Percentiles rank a stretch among this genome's conserved stretches.
These are phyloP conservation scores for Paracoccidioides lutzii DNA, from an alignment of 2,329 filamentous ascomycete genomes.

Conservation along the genomic window DNA sequence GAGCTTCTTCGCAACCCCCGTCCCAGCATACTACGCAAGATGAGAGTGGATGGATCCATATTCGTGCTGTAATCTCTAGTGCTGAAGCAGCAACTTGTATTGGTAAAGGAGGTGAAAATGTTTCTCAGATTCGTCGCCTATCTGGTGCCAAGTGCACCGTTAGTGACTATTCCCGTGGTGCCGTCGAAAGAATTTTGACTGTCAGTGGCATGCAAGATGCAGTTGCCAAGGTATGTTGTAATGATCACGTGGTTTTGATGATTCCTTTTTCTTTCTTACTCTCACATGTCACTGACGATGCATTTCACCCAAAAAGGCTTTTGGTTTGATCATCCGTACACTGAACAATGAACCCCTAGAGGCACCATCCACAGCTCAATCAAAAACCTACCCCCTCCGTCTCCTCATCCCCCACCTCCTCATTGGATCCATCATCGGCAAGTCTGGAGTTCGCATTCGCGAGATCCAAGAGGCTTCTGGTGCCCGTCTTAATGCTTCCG, in stretches of 20 bases:
- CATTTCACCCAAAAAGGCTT: conserved; percentile 49
- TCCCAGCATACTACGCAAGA: conserved; percentile 51
- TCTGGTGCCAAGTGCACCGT: conserved; percentile 98
- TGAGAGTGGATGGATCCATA: conserved; percentile 92
- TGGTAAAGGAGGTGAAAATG: conserved; percentile 96
- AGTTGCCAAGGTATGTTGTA: conserved; percentile 67
- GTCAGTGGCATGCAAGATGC: conserved; percentile 95
- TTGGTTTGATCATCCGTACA: conserved; percentile 94
- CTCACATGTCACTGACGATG: conserved; percentile 13
- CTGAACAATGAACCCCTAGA: conserved; percentile 92
- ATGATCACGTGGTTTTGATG: neutral
- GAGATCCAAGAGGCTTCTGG: conserved; percentile 98
- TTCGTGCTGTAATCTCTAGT: conserved; percentile 92
- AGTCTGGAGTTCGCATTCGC: conserved; percentile 86
- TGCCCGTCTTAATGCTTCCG: conserved; percentile 89
- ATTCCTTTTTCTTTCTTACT: conserved; percentile 6
- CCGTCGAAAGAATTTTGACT: conserved; percentile 92
- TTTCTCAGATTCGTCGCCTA: conserved; percentile 87
- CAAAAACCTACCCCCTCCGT: conserved; percentile 93
- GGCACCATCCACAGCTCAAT: conserved; percentile 76
- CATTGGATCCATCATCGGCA: conserved; percentile 97
- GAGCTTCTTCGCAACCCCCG: conserved; percentile 28
- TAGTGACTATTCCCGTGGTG: conserved; percentile 93
- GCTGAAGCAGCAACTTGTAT: conserved; percentile 96
- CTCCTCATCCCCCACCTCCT: conserved; percentile 92